Percentiles rank a stretch among this genome's conserved stretches.
These are phyloP conservation scores for Zygosaccharomyces kombuchaensis DNA, from an alignment of 805 yeast genomes.

Conservation along the genomic window DNA sequence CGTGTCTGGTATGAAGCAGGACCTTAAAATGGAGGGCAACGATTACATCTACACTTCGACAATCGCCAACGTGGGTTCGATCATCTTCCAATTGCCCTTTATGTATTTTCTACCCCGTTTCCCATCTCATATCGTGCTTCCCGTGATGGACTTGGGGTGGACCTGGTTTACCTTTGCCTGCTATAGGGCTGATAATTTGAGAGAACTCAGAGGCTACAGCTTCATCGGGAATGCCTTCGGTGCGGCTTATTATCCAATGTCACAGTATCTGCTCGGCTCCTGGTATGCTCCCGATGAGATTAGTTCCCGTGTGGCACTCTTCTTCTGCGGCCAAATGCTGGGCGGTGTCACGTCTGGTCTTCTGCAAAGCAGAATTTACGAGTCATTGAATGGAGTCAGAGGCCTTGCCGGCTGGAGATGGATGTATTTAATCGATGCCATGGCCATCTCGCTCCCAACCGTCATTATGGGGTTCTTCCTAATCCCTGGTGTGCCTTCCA, in stretches of 20 bases:
- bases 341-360: conserved; percentile 55
- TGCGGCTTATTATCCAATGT: conserved; percentile 60
- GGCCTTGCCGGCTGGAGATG: conserved; percentile 62
- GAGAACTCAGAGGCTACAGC: conserved; percentile 55
- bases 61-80: conserved; percentile 56
- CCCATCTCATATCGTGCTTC: conserved; percentile 47
- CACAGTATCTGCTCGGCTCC: conserved; percentile 55
- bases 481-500: conserved; percentile 59
- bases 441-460: conserved; percentile 45
- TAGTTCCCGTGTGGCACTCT: conserved; percentile 57
- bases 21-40: conserved; percentile 54
- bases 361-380: conserved; percentile 42
- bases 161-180: conserved; percentile 57
- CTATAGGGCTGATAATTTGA: conserved; percentile 45
- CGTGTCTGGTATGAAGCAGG: conserved; percentile 59
- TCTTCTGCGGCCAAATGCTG: conserved; percentile 48
- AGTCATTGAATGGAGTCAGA: conserved; percentile 39
- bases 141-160: conserved; percentile 63
- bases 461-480: conserved; percentile 46
- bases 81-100: conserved; percentile 62
- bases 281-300: conserved; percentile 60
- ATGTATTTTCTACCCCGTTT: conserved; percentile 53
- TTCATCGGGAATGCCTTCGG: conserved; percentile 69
- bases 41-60: conserved; percentile 60
- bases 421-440: conserved; percentile 63